Conservation (phyloP, 2,329 filamentous ascomycete species). For the Aspergillus texensis region DNA sequence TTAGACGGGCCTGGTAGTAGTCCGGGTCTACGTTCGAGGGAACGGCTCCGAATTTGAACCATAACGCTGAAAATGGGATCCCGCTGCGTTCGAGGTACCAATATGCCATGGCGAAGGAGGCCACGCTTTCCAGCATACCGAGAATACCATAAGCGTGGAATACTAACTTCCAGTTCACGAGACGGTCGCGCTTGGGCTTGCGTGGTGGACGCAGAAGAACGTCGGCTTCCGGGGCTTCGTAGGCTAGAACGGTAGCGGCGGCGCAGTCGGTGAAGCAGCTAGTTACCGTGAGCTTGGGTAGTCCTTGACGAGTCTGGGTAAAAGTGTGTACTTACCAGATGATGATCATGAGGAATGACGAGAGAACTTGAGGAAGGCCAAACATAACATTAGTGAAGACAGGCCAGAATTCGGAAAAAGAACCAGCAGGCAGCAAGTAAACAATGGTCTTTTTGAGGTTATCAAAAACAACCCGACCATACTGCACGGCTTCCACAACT, state of each 20-base stretch:
- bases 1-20: slow-evolving; percentile 59
- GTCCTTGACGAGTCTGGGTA: fast-evolving
- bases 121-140: slow-evolving; percentile 63
- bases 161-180: slow-evolving; percentile 74
- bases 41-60: slow-evolving; percentile 67
- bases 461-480: slow-evolving; percentile 73
- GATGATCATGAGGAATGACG: slow-evolving; percentile 72
- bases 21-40: slow-evolving; percentile 56
- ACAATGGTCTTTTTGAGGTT: slow-evolving; percentile 76
- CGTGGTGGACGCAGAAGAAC: slow-evolving; percentile 70
- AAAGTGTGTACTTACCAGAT: slow-evolving; percentile 52
- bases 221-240: slow-evolving; percentile 76
- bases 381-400: slow-evolving; percentile 73
- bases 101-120: slow-evolving; percentile 66
- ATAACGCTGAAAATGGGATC: slow-evolving; percentile 65
- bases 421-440: slow-evolving; percentile 73
- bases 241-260: slow-evolving; percentile 72
- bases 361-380: slow-evolving; percentile 72
- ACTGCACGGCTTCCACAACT: slow-evolving; percentile 71
- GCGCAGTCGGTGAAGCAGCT: slow-evolving; percentile 76
- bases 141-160: slow-evolving; percentile 73
- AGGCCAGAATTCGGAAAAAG: slow-evolving; percentile 76
- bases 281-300: not conserved
- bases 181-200: slow-evolving; percentile 67
- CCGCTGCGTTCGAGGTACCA: slow-evolving; percentile 65